A percentile compares a stretch with the other conserved stretches of the same genome.
These are phyloP conservation scores for Steccherinum ochraceum DNA, from an alignment of 768 basidiomycete species.

Conservation along the genomic window DNA sequence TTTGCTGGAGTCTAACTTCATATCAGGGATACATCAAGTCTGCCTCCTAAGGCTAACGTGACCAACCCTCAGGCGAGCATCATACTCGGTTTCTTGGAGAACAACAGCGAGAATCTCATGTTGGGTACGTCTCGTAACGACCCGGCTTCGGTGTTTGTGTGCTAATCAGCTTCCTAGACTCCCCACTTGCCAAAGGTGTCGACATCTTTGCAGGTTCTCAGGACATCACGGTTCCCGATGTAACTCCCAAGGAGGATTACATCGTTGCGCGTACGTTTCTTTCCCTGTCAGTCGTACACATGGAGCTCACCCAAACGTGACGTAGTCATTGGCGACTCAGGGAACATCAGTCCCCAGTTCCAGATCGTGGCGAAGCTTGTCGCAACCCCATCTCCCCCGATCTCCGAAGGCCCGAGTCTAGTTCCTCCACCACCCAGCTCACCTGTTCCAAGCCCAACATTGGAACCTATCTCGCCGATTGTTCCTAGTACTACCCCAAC, in stretches of 20 bases:
- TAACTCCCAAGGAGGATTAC: constrained; percentile 25
- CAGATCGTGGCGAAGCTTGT: constrained; percentile 17
- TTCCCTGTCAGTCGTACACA: background rate
- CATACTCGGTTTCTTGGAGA: constrained; percentile 15
- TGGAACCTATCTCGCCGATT: background rate
- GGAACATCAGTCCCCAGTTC: constrained; percentile 35
- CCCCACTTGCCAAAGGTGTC: constrained; percentile 30
- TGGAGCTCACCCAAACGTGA: background rate
- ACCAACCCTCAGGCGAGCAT: constrained; percentile 26
- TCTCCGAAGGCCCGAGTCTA: background rate
- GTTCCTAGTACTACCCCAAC: background rate
- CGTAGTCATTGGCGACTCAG: constrained; percentile 47
- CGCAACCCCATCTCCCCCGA: background rate
- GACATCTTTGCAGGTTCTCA: constrained; percentile 28
- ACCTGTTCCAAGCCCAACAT: background rate
- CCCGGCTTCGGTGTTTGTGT: background rate
- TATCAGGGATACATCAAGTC: constrained; percentile 12
- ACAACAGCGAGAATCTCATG: constrained; percentile 21
- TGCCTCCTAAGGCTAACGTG: constrained; percentile 20
- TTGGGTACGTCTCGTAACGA: constrained; percentile 5
- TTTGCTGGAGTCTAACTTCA: too few species aligned
- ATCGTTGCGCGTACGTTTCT: constrained; percentile 33
- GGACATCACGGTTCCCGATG: constrained; percentile 30
- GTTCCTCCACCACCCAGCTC: background rate
- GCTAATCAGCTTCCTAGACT: constrained; percentile 10